These are phyloP conservation scores for Ascosphaera apis DNA, from an alignment of 2,329 filamentous ascomycete genomes.

Conservation along the genomic window DNA sequence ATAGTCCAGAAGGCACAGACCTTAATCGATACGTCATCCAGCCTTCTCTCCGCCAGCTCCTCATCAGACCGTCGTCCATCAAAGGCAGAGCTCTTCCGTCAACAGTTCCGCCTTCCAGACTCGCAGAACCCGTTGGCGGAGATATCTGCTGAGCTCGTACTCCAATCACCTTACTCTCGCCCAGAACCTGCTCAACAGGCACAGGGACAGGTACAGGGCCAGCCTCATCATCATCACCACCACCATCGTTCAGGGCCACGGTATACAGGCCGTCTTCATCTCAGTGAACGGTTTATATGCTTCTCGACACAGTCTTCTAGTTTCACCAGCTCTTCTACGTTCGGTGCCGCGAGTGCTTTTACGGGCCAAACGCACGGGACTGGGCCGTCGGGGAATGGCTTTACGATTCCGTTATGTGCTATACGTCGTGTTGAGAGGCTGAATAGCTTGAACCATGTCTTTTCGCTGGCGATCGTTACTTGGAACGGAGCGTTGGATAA, in stretches of 20 bases:
- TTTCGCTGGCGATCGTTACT: conserved; percentile 80
- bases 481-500: conserved; percentile 54
- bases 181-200: conserved; percentile 14
- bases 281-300: conserved; percentile 87
- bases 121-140: conserved; percentile 86
- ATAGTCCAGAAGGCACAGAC: conserved; percentile 92
- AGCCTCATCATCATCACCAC: too few species aligned
- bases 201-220: conserved; percentile 33
- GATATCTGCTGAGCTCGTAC: conserved; percentile 85
- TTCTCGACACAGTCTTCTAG: conserved; percentile 87
- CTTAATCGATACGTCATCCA: conserved; percentile 72
- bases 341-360: conserved; percentile 58
- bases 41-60: conserved; percentile 48
- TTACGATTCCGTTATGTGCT: conserved; percentile 77
- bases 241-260: conserved; percentile 38
- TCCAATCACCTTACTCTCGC: conserved; percentile 41
- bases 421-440: conserved; percentile 80
- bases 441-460: conserved; percentile 78
- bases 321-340: conserved; percentile 59
- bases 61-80: conserved; percentile 61
- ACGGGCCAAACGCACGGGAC: conserved; percentile 84
- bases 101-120: conserved; percentile 84
- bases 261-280: conserved; percentile 77
- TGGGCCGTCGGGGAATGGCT: conserved; percentile 83
- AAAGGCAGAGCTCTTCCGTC: conserved; percentile 80